Conservation (phyloP, 2,329 filamentous ascomycete genomes). For the Botryotinia convoluta region DNA sequence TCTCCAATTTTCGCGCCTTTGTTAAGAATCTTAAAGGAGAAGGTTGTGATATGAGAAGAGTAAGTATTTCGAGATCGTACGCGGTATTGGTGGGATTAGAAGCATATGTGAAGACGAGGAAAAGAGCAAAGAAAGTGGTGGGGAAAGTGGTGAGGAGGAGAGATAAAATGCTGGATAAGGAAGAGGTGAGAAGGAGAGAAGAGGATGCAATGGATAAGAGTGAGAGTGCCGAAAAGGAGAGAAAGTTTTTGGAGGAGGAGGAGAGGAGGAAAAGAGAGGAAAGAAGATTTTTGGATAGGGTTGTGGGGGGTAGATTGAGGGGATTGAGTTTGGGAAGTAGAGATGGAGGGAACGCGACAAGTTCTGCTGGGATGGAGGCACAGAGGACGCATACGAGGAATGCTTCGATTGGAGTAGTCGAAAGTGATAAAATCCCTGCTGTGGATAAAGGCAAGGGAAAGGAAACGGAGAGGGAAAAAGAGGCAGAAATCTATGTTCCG, state of each 20-base stretch:
- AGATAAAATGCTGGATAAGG: constrained; percentile 1
- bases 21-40: constrained; percentile 68
- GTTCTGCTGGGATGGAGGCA: too few species aligned
- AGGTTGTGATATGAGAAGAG: constrained; percentile 74
- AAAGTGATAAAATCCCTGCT: neutral
- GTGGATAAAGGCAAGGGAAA: neutral
- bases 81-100: constrained; percentile 80
- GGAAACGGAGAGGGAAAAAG: neutral
- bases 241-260: neutral
- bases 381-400: neutral
- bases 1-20: constrained; percentile 77
- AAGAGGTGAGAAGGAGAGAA: neutral
- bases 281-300: neutral
- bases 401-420: neutral
- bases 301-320: neutral
- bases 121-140: constrained; percentile 53
- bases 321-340: neutral
- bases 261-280: neutral
- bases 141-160: constrained; percentile 11
- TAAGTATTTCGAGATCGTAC: constrained; percentile 79
- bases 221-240: constrained; percentile 6
- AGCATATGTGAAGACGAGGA: constrained; percentile 67
- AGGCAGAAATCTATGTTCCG: neutral
- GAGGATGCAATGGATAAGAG: neutral
- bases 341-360: neutral